Base-by-base conservation (phyloP, 2,329 filamentous ascomycete species). In the Ophiostoma pallidulum region DNA sequence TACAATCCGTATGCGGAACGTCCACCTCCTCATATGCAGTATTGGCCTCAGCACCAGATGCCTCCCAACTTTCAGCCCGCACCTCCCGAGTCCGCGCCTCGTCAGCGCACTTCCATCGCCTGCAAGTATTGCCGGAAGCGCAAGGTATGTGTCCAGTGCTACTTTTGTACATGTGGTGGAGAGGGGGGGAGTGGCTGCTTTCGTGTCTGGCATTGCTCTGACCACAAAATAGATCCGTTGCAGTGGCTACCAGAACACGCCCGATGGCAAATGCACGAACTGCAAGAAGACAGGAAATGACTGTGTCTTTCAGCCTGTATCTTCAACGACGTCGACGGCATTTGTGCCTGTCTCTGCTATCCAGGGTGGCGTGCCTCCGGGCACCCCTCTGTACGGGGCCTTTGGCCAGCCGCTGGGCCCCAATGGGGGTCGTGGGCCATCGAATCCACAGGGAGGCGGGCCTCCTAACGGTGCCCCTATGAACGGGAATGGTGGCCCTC, bases 251-350 rank as follows among this genome's bases (percentile, higher is more conserved):
- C 71, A 75, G 50, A 77, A 74, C 52, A 75, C 73, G 0, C 72
- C 73, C 0, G 75, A 75, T 18, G 76, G 75, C 10, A 77, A 78
- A 53, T 80, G 76, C 54, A 71, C 75, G 47, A 80, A 79, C 55
- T 80, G 76, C 56, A 74, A 75, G 33, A 75, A 77, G 52, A 77
- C 78, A 64, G 75, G 76, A 41, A 77, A 79, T 54, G 75, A 80
- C 51, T 80, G 76, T 51, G 69, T 79, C 13, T 79, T 80, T 50
- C 75, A 79, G 56, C 76, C 75, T 0, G 76, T 79, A 1, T 77
- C 73, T 4, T 72, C 73, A 10, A 53, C 51, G 4, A 70, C 71
- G 33, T 73, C 73, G 5, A 75, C 75, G 1, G 75, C 75, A 1
- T 79, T 79, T 52, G 74, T 79, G 13, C 75, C 76, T 2, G 72